Evolutionary conservation across 2,329 filamentous ascomycete genomes (phyloP).

Genomic region (Saccharata proteae): DNA sequence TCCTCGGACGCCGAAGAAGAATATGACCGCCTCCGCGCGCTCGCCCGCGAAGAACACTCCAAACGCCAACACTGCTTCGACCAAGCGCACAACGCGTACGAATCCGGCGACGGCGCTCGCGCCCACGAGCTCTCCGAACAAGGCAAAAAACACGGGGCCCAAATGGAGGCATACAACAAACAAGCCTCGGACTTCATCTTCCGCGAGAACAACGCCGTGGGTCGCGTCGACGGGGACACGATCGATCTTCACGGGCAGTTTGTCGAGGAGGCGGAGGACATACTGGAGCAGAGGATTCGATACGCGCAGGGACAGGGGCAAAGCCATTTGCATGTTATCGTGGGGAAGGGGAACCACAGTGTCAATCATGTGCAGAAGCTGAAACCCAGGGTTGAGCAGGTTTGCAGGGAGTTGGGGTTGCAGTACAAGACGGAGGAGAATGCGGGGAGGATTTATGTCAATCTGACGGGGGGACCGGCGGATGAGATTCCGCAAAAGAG

Average conservation of each 20-base stretch:
- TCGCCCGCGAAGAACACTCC: constrained; percentile 67
- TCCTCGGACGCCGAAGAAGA: constrained; percentile 57
- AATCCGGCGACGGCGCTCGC: constrained; percentile 65
- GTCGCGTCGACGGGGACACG: constrained; percentile 63
- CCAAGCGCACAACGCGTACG: constrained; percentile 59
- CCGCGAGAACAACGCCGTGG: constrained; percentile 77
- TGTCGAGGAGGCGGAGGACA: constrained; percentile 87
- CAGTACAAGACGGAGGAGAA: constrained; percentile 81
- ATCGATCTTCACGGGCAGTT: constrained; percentile 93
- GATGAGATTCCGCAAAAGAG: constrained; percentile 29
- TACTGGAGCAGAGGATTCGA: constrained; percentile 73
- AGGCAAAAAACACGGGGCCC: constrained; percentile 69
- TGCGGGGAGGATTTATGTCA: constrained; percentile 76
- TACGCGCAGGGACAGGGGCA: constrained; percentile 63
- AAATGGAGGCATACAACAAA: constrained; percentile 80
- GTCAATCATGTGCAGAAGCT: constrained; percentile 76
- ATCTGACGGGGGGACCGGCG: constrained; percentile 57
- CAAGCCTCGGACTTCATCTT: constrained; percentile 93
- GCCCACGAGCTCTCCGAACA: constrained; percentile 77
- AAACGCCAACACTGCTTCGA: constrained; percentile 72
- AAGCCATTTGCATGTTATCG: constrained; percentile 82
- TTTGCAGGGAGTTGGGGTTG: constrained; percentile 73
- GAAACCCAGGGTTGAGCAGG: constrained; percentile 82
- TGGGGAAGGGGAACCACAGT: constrained; percentile 89
- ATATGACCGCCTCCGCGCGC: constrained; percentile 79